Evolutionary conservation across 2,329 filamentous ascomycete genomes (phyloP).

Genomic region (Aspergillus luchuensis): DNA sequence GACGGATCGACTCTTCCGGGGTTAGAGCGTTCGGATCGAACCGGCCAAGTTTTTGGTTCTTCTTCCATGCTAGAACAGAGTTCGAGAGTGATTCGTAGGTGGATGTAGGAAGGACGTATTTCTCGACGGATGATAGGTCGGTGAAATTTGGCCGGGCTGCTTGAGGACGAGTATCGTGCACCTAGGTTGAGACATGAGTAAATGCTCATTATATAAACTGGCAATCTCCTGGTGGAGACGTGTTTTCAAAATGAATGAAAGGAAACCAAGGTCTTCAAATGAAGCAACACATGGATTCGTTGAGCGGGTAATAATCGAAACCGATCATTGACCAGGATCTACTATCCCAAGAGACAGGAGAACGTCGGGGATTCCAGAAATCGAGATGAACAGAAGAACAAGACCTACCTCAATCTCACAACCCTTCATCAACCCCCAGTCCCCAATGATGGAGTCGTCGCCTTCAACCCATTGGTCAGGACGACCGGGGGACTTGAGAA

Average conservation of each 20-base stretch:
- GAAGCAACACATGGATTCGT: neutral
- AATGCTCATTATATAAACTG: no score
- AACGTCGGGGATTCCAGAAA: neutral
- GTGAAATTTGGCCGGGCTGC: slow-evolving; percentile 76
- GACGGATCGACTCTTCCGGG: slow-evolving; percentile 71
- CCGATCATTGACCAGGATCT: neutral
- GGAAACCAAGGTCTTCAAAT: neutral
- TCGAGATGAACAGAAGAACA: slow-evolving; percentile 1
- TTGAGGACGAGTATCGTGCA: slow-evolving; percentile 76
- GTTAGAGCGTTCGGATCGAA: slow-evolving; percentile 84
- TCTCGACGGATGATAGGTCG: slow-evolving; percentile 78
- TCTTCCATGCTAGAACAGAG: slow-evolving; percentile 94
- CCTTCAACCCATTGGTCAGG: slow-evolving; percentile 65
- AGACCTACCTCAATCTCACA: slow-evolving; percentile 47
- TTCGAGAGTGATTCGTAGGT: slow-evolving; percentile 86
- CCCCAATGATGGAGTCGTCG: slow-evolving; percentile 69
- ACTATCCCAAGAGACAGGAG: neutral
- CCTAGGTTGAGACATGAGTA: slow-evolving; percentile 51
- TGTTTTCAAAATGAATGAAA: no score
- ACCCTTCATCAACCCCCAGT: slow-evolving; percentile 45
- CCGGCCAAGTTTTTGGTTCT: slow-evolving; percentile 88
- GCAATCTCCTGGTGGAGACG: no score
- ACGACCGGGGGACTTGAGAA: slow-evolving; percentile 64
- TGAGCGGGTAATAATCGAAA: neutral
- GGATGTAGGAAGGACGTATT: slow-evolving; percentile 82